A percentile compares a stretch with the other conserved stretches of the same genome.
Conservation (phyloP, 2,329 filamentous ascomycete species). For the Blastomyces parvus region DNA sequence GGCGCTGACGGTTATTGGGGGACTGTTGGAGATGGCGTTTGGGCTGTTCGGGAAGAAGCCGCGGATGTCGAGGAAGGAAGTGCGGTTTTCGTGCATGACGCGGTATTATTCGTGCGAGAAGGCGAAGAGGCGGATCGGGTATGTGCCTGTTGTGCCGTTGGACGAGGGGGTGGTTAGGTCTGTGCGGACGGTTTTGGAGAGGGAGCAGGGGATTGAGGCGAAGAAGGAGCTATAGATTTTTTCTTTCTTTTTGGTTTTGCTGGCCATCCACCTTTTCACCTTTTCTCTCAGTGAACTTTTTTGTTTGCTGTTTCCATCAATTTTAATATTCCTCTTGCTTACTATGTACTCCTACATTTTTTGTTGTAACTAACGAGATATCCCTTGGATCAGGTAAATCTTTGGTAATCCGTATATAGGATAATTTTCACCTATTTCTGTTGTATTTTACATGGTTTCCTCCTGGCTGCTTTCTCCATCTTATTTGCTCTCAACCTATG, state of each 20-base stretch:
- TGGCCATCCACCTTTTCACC: too few relatives aligned
- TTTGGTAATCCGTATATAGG: not conserved
- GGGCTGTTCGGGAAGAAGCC: constrained; percentile 38
- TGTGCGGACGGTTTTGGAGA: constrained; percentile 35
- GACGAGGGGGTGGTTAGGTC: constrained; percentile 40
- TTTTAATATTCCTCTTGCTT: not conserved
- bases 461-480: too few relatives aligned
- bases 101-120: constrained; percentile 41
- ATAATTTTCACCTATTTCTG: not conserved
- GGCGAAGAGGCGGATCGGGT: constrained; percentile 38
- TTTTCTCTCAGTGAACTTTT: not conserved
- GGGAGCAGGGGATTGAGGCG: constrained; percentile 24
- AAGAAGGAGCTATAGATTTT: constrained; percentile 34
- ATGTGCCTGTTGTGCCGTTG: constrained; percentile 36
- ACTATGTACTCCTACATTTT: not conserved
- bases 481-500: too few relatives aligned
- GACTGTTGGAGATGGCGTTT: constrained; percentile 34
- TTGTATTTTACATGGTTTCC: not conserved
- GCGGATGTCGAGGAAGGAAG: constrained; percentile 36
- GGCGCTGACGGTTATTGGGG: constrained; percentile 33
- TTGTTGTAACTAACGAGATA: not conserved
- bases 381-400: not conserved
- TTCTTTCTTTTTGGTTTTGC: not conserved
- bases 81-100: constrained; percentile 42
- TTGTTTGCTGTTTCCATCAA: not conserved